Evolutionary conservation across 2,329 filamentous ascomycete genomes (phyloP), one percentile per base, ranked within the genome.

Genomic region (Aschersonia sp.): DNA sequence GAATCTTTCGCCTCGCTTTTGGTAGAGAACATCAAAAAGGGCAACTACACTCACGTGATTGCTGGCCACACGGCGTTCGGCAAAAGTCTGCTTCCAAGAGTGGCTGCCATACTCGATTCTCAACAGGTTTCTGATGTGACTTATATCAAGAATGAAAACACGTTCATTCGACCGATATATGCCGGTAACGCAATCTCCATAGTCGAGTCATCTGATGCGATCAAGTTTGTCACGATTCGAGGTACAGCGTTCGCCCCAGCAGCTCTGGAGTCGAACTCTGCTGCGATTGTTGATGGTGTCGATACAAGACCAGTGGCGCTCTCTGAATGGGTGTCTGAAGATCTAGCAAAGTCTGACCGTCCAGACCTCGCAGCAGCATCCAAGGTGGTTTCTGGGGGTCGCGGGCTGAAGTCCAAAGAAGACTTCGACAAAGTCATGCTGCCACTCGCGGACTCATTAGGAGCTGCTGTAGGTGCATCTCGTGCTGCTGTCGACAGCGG

Each of bases 141-240:
- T 14, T 74, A 68, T 1, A 84, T 98, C 60, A 81, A 95, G 66
- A 79, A 79, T 65, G 89, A 95, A 65, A 89, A 90, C 64, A 95
- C 87, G 10, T 98, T 98, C 59, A 84, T 95, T 48, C 84, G 92
- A 49, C 90, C 92, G 31, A 95, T 98, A 60, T 98, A 98, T 65
- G 92, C 92, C 49, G 92, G 92, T 48, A 98, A 98, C 62, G 92
- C 90, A 44, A 95, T 98, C 60, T 79, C 94, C 37, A 98, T 92
- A 8, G 89, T 98, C 50, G 86, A 97, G 66, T 95, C 88, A 3
- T 78, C 77, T 52, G 92, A 98, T 60, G 62, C 74, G 12, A 78
- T 87, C 64, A 98, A 97, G 69, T 63, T 97, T 47, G 77, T 98
- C 58, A 98, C 92, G 37, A 84, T 97, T 53, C 84, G 92, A 60